Evolutionary conservation across 2,329 filamentous ascomycete genomes (phyloP), one percentile per base, ranked within the genome.

Genomic region (Epicoccum nigrum): DNA sequence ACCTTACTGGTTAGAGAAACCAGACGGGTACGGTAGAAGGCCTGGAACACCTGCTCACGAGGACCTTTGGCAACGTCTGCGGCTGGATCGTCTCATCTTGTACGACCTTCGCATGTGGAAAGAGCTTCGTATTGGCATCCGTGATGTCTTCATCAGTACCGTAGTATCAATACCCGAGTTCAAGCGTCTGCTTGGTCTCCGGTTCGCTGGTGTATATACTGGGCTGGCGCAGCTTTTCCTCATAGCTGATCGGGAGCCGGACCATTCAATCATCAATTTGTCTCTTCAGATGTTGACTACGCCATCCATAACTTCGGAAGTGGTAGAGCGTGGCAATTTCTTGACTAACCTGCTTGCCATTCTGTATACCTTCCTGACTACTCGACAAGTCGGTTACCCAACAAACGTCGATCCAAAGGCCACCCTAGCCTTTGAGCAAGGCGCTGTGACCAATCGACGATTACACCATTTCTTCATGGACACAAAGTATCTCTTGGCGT

Each of bases 401-500:
- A 89, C 90, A 77, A 89, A 96, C 59, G 88, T 97, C 33, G 88
- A 91, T 49, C 88, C 90, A 0, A 88, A 86, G 62, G 93, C 92
- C 2, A 92, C 92, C 1, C 80, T 99, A 39, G 91, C 92, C 0
- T 96, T 97, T 65, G 94, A 99, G 70, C 89, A 91, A 27, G 94
- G 94, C 1, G 94, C 93, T 1, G 91, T 97, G 13, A 96, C 92
- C 0, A 99, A 99, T 71, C 83, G 94, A 39, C 86, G 94, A 27
- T 92, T 99, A 81, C 97, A 97, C 67, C 94, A 97, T 73, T 99
- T 99, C 78, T 99, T 97, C 76, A 83, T 92, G 52, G 94, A 99
- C 70, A 80, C 97, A 60, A 91, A 92, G 64, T 96, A 94, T 73
- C 84, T 99, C 0, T 90, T 97, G 56, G 86, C 88, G 33, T 95